phyloP scores from a whole-genome alignment of 345 rosid species.

The Pistacia atlantica region DNA sequence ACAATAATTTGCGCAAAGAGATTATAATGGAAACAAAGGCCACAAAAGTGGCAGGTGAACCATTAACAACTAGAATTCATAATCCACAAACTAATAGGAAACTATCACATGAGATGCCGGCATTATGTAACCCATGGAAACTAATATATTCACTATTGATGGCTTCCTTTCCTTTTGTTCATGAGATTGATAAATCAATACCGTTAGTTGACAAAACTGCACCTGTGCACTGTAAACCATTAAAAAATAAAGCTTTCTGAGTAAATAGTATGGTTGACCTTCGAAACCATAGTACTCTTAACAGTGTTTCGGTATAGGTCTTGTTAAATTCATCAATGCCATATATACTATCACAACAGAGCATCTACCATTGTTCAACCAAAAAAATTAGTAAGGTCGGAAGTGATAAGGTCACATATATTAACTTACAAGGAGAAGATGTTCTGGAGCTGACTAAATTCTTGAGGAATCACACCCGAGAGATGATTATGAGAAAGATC shows the following conservation, averaged over 20 bases:
- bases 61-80: not conserved
- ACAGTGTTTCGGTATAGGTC: not conserved
- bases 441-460: constrained; percentile 77
- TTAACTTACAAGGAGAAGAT: constrained; percentile 63
- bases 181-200: not conserved
- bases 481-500: constrained; percentile 92
- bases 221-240: not conserved
- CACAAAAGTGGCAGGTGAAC: constrained; percentile 11
- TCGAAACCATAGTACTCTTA: not conserved
- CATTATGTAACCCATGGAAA: not conserved
- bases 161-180: not conserved
- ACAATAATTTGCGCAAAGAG: constrained; percentile 25
- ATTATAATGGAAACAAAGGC: not conserved
- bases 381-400: not conserved
- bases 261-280: not conserved
- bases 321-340: not conserved
- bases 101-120: not conserved
- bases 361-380: not conserved
- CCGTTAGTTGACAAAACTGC: not conserved
- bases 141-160: not conserved
- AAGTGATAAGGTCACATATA: not conserved
- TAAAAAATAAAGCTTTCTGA: not conserved
- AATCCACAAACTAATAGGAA: not conserved
- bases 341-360: not conserved
- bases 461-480: constrained; percentile 76